Percentiles rank a stretch among this genome's conserved stretches.
Evolutionary conservation across 1,139 yeast genomes (phyloP).

Genomic region (Ogataea hybrid): DNA sequence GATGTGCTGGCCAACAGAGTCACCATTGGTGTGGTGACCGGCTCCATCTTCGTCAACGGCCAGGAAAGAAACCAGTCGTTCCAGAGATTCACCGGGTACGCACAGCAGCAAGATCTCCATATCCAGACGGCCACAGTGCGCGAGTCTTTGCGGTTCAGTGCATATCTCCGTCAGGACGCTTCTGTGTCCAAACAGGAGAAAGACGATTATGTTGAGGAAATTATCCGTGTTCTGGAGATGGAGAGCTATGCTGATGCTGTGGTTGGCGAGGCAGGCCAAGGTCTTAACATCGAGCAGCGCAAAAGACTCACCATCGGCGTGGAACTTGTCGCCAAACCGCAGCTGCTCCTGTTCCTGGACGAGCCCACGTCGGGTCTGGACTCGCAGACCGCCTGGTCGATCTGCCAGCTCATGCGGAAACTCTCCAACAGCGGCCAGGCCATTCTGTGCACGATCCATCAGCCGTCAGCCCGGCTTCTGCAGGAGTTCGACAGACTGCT

Average conservation of each 20-base stretch:
- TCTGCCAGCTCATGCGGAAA: constrained; percentile 46
- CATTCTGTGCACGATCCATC: constrained; percentile 54
- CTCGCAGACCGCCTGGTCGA: constrained; percentile 57
- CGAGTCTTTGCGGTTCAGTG: constrained; percentile 59
- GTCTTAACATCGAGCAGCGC: constrained; percentile 63
- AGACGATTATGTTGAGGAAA: constrained; percentile 57
- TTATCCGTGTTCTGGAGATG: constrained; percentile 57
- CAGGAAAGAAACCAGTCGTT: constrained; percentile 48
- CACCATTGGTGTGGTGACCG: constrained; percentile 56
- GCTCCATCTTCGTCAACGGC: constrained; percentile 62
- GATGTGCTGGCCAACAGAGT: constrained; percentile 58
- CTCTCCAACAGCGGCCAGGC: constrained; percentile 56
- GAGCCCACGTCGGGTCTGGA: constrained; percentile 60
- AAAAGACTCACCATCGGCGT: constrained; percentile 65
- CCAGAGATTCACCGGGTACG: constrained; percentile 61
- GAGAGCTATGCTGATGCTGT: constrained; percentile 60
- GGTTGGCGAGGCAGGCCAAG: constrained; percentile 55
- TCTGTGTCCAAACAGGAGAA: constrained; percentile 48
- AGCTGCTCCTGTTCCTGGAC: constrained; percentile 49
- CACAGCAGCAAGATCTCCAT: constrained; percentile 65
- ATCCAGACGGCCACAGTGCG: constrained; percentile 55
- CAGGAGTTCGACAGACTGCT: constrained; percentile 52
- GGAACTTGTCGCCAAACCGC: constrained; percentile 54
- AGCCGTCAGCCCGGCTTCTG: constrained; percentile 55
- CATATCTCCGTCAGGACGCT: constrained; percentile 55